Percentiles rank a stretch among this genome's conserved stretches.
Evolutionary conservation across 768 basidiomycete genomes (phyloP).

Genomic region (Mycena epipterygia): DNA sequence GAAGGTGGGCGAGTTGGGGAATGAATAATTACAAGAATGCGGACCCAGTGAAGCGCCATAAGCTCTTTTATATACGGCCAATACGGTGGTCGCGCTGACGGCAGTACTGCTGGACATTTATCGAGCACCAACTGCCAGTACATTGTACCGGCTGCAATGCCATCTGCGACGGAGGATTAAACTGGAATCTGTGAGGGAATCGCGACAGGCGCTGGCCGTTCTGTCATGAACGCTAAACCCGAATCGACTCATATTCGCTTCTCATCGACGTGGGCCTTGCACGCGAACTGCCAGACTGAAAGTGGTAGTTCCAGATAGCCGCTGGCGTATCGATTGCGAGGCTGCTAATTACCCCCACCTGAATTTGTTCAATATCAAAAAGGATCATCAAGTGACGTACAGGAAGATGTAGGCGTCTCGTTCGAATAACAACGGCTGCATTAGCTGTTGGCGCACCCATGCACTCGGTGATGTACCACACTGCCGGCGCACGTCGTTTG

Average conservation of each 20-base stretch:
- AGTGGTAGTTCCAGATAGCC: slow-evolving; percentile 38
- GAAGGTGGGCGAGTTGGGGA: too few species aligned
- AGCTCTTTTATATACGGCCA: too few species aligned
- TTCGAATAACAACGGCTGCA: background rate
- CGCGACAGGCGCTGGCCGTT: too few species aligned
- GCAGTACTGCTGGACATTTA: too few species aligned
- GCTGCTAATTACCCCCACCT: slow-evolving; percentile 29
- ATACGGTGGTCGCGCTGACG: too few species aligned
- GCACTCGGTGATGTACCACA: background rate
- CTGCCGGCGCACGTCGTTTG: background rate
- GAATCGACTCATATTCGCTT: background rate
- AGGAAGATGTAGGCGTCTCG: background rate
- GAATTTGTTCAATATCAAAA: background rate
- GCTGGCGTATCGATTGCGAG: slow-evolving; percentile 38
- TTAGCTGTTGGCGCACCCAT: background rate
- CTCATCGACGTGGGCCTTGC: slow-evolving; percentile 33
- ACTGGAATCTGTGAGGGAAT: too few species aligned
- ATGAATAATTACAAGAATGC: too few species aligned
- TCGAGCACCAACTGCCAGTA: too few species aligned
- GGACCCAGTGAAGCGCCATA: too few species aligned
- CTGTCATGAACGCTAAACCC: background rate
- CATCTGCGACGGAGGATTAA: too few species aligned
- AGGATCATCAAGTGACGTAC: background rate
- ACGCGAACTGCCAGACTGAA: slow-evolving; percentile 39
- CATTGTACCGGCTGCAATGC: too few species aligned